Evolutionary conservation across 2,329 filamentous ascomycete species (phyloP), one percentile per base, ranked within the genome.

Genomic region (Ceratocystis variospora): DNA sequence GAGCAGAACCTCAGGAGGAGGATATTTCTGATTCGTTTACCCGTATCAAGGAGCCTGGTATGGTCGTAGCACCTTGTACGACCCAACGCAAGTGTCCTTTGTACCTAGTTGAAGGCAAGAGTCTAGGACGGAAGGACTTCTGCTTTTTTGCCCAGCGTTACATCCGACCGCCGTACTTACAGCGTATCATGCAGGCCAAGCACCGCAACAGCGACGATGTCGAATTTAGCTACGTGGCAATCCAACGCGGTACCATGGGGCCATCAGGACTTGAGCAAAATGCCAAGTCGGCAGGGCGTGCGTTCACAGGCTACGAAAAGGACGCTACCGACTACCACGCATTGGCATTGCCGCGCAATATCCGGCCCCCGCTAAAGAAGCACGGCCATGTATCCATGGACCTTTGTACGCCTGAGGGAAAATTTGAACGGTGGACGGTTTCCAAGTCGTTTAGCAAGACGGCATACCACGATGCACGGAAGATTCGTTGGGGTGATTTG

Each of bases 131-230:
- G 66, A 92, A 91, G 71, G 92, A 97, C 73, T 94, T 87, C 73
- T 99, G 94, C 75, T 89, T 88, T 74, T 97, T 99, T 75, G 83
- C 81, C 69, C 94, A 99, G 76, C 85, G 94, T 61, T 97, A 90
- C 73, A 87, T 91, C 63, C 85, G 92, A 0, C 94, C 94, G 0
- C 78, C 80, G 0, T 96, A 92, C 74, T 80, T 96, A 66, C 90
- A 95, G 73, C 82, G 82, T 61, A 81, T 97, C 61, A 78, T 95
- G 22, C 83, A 84, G 19, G 85, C 83, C 28, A 78, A 78, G 5
- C 82, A 86, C 71, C 83, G 83, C 69, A 96, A 96, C 73, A 89
- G 95, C 72, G 93, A 96, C 73, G 91, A 97, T 72, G 82, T 96
- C 15, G 83, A 90, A 71, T 99, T 92, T 76, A 95, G 89, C 73